Percentiles rank a stretch among this genome's conserved stretches.
phyloP scores from a whole-genome alignment of 495 filamentous ascomycete genomes.

The Hyaloscypha hepaticicola region DNA sequence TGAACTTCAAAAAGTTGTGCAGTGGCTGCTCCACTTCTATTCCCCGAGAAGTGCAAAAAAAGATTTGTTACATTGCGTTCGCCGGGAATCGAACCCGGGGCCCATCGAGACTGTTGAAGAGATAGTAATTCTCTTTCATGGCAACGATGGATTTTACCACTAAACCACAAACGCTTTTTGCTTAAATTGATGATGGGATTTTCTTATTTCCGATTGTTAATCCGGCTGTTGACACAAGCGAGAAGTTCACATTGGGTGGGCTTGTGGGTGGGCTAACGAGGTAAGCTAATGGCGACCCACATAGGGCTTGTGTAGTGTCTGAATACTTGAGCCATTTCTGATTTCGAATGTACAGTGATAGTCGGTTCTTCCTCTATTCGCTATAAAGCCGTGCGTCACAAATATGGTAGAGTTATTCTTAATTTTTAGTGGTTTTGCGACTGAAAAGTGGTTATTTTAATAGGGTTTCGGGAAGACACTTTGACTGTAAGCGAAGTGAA shows the following conservation, averaged over 20 bases:
- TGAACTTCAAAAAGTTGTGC: too few relatives aligned
- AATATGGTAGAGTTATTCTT: too few relatives aligned
- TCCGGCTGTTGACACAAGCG: not conserved
- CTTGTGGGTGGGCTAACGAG: slow-evolving; percentile 6
- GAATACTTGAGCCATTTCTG: too few relatives aligned
- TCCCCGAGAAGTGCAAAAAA: slow-evolving; percentile 14
- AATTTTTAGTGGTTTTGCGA: too few relatives aligned
- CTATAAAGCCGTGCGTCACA: too few relatives aligned
- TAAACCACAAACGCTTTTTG: slow-evolving; percentile 28
- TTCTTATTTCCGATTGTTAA: too few relatives aligned
- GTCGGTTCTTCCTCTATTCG: too few relatives aligned
- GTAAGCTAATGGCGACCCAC: not conserved
- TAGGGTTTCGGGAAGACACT: too few relatives aligned
- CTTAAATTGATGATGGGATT: not conserved
- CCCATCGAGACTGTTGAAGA: slow-evolving; percentile 20
- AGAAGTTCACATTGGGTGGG: not conserved
- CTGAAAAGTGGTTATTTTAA: too few relatives aligned
- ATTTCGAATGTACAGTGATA: too few relatives aligned
- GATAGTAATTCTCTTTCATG: slow-evolving; percentile 3
- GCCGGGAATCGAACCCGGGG: slow-evolving; percentile 33
- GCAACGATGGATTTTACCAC: slow-evolving; percentile 33
- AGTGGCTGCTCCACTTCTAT: too few relatives aligned
- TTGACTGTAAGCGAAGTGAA: too few relatives aligned
- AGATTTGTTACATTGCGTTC: slow-evolving; percentile 17
- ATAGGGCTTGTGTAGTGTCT: not conserved